Base-by-base conservation (phyloP, 2,329 filamentous ascomycete genomes). In the Penicillium sp. region DNA sequence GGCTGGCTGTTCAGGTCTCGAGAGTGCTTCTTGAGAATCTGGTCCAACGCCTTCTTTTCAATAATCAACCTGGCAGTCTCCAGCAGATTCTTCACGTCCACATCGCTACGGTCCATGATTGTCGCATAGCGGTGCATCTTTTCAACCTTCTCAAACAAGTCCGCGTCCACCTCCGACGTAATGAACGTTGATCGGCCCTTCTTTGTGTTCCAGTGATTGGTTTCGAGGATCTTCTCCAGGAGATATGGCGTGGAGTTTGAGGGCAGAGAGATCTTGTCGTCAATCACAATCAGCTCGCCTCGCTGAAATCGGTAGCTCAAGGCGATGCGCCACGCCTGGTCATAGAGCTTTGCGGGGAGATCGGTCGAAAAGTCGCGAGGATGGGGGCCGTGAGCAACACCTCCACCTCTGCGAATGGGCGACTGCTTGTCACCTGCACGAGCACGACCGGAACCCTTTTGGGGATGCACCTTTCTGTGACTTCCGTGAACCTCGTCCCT, bases 11-110 rank as follows among this genome's bases (percentile, higher is more conserved):
- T 59, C 56, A 75, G 51, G 57, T 75, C 72, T 47, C 59, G 67
- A 39, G 70, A 72, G 65, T 95, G 90, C 56, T 77, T 72, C 64
- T 76, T 71, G 61, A 96, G 78, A 65, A 97, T 82, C 66, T 81
- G 78, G 67, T 84, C 79, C 63, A 98, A 76, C 33, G 91, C 91
- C 37, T 75, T 73, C 67, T 86, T 82, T 79, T 98, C 93, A 61
- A 98, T 82, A 51, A 98, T 83, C 51, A 98, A 75, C 62, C 90
- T 83, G 46, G 87, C 86, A 46, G 85, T 83, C 74, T 93, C 88
- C 57, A 98, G 73, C 55, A 98, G 71, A 67, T 97, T 88, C 79
- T 97, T 98, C 53, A 98, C 89, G 70, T 97, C 93, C 33, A 98
- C 88, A 53, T 95, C 86, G n/a, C 78, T 74, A 50, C 85, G 75